Base-by-base conservation (phyloP, 768 basidiomycete genomes). In the Lactifluus subvellereus region DNA sequence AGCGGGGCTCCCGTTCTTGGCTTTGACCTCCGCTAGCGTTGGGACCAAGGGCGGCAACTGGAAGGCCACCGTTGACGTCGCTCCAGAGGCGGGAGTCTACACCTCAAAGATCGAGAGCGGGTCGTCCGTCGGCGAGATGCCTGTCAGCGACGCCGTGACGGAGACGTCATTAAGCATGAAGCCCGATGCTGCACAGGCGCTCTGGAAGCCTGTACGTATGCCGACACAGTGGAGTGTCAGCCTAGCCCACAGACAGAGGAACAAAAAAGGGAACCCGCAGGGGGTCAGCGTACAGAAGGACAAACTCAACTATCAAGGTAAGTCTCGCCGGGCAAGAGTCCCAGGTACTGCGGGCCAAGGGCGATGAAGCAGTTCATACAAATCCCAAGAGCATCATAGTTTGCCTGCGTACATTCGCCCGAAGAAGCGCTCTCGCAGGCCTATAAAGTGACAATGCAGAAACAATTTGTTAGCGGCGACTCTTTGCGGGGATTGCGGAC, bases 331-430 rank as follows among this genome's bases (percentile, higher is more conserved):
- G 30, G 11, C 3, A 42, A 18, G 11, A 9, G 0, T 10, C n/a
- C 35, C 2, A 0, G 0, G 5, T 1, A 4, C 9, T 2, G 18
- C 45, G 57, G 16, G n/a, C 35, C 7, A 14, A 63, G 33, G 4
- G 50, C 42, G 16, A 14, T 6, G 27, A 62, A 43, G 22, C 57
- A 63, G 27, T 49, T 49, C 7, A 63, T 20, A 32, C 62, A 63
- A 2, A 11, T 5, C 20, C 35, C 38, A 20, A 59, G 53, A 3
- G 27, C 30, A 35, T 33, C 47, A 33, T 18, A 54, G 20, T 59
- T 63, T 4, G 20, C 38, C 33, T 64, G 58, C 13, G 52, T 54
- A 38, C 62, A 64, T 14, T 53, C 57, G 53, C 62, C 55, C 40
- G 20, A 14, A 2, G 30, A 14, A 2, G 37, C 38, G 16, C 8